A percentile compares a stretch with the other conserved stretches of the same genome.
Conservation (phyloP, 208 protist species). For the Polymyxa betae region DNA sequence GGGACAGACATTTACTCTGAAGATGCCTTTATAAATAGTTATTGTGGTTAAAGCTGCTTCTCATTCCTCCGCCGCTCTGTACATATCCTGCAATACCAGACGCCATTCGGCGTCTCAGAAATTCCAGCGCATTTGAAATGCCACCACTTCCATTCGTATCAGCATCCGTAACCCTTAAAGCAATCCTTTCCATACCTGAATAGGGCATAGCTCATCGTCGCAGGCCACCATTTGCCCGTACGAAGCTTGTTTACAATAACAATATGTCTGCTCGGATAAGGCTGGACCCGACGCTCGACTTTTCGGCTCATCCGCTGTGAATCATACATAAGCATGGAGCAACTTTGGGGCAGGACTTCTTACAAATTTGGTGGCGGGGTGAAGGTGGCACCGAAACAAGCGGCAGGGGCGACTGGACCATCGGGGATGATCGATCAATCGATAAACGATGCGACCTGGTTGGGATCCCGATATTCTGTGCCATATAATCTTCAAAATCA, state of each 20-base stretch:
- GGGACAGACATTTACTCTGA: too few species aligned
- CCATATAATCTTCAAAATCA: slow-evolving; percentile 30
- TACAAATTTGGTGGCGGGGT: background rate
- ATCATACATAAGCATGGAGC: background rate
- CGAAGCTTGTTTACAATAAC: slow-evolving; percentile 29
- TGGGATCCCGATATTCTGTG: background rate
- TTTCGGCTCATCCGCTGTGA: background rate
- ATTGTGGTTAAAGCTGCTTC: too few species aligned
- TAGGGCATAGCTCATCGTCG: slow-evolving; percentile 25
- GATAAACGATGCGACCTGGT: background rate
- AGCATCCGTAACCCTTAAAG: background rate
- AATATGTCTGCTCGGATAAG: slow-evolving; percentile 30
- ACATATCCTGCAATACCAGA: slow-evolving; percentile 25
- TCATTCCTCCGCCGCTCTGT: slow-evolving; percentile 14
- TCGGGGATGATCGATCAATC: background rate
- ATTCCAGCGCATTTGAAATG: slow-evolving; percentile 51
- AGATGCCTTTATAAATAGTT: too few species aligned
- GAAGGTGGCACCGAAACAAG: background rate
- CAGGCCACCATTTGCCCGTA: slow-evolving; percentile 44
- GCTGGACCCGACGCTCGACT: background rate
- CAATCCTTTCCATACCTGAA: background rate
- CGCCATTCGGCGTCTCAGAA: background rate
- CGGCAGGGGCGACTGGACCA: background rate
- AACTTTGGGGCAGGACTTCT: background rate
- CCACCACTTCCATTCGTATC: background rate